Evolutionary conservation across 2,329 filamentous ascomycete species (phyloP), one percentile per base, ranked within the genome.

Genomic region (Diaporthe sp.): DNA sequence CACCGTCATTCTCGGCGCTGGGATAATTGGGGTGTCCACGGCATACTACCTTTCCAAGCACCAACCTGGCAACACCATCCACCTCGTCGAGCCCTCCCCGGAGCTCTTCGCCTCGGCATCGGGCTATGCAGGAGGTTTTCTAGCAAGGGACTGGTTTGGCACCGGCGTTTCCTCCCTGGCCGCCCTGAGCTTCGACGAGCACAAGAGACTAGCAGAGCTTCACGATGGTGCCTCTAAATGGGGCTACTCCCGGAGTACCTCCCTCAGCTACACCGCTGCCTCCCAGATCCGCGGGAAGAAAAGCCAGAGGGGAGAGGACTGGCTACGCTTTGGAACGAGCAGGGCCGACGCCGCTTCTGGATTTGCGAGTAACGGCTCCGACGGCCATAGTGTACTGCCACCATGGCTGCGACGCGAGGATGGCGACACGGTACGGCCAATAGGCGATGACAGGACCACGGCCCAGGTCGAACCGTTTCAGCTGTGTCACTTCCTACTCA

Each of bases 131-230:
- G 94, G 89, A 25, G 94, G 94, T 0, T 96, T 96, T 80, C 81
- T 96, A 12, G 94, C 94, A 0, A 87, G 87, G 46, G 92, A 96
- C 82, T 96, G 94, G 93, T 94, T 94, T 79, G 86, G 87, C 0
- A 85, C 90, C 0, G 85, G 88, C 1, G 84, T 91, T 8, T 86
- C 89, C 0, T 85, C 87, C 0, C 86, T 96, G 1, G 94, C 91
- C 10, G 88, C 87, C 0, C 86, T 96, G 17, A 94, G 92, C 55
- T 96, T 94, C 80, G 87, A 88, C 6, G 87, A 95, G 71, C 94
- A 96, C 82, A 86, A 87, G 77, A 84, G 88, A 58, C 88, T 96
- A 17, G 93, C 94, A 0, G 87, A 89, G 42, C 81, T 88, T 68
- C 81, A 94, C 76, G 85, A 87, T 74, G 94, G 94, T 0, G 81